phyloP scores from a whole-genome alignment of 1,284 basidiomycete species.

The Puccinia coronata region DNA sequence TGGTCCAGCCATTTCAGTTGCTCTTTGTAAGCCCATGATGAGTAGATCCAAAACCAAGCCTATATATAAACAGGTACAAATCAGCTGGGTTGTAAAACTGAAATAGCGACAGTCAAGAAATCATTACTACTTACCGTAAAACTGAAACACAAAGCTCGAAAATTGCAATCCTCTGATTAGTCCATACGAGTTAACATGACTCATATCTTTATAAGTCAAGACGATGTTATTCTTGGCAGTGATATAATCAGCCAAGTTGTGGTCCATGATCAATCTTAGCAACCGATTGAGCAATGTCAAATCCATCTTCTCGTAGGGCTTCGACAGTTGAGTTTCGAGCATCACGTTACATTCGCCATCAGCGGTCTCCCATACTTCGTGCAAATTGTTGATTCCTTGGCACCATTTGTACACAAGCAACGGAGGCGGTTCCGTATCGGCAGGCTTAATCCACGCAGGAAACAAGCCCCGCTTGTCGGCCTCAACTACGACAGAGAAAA shows the following conservation, averaged over 20 bases:
- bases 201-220: slow-evolving; percentile 81
- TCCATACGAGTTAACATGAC: slow-evolving; percentile 86
- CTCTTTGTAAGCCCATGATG: slow-evolving; percentile 87
- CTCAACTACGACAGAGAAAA: slow-evolving; percentile 59
- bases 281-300: slow-evolving; percentile 88
- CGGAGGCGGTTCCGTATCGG: slow-evolving; percentile 92
- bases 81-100: background rate
- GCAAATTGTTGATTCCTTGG: slow-evolving; percentile 88
- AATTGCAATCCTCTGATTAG: slow-evolving; percentile 93
- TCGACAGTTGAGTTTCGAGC: slow-evolving; percentile 93
- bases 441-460: slow-evolving; percentile 96
- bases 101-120: slow-evolving; percentile 66
- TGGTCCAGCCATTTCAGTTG: slow-evolving; percentile 94
- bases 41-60: slow-evolving; percentile 69
- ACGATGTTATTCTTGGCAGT: slow-evolving; percentile 96
- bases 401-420: slow-evolving; percentile 97
- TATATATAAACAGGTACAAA: slow-evolving; percentile 53
- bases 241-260: slow-evolving; percentile 96
- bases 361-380: slow-evolving; percentile 92
- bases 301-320: slow-evolving; percentile 97
- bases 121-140: slow-evolving; percentile 67
- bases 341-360: slow-evolving; percentile 95
- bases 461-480: slow-evolving; percentile 96
- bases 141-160: slow-evolving; percentile 95
- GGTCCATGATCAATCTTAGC: slow-evolving; percentile 88